These are phyloP conservation scores for Vaccinium macrocarpon DNA, from an alignment of 148 eudicot species.

Conservation along the genomic window DNA sequence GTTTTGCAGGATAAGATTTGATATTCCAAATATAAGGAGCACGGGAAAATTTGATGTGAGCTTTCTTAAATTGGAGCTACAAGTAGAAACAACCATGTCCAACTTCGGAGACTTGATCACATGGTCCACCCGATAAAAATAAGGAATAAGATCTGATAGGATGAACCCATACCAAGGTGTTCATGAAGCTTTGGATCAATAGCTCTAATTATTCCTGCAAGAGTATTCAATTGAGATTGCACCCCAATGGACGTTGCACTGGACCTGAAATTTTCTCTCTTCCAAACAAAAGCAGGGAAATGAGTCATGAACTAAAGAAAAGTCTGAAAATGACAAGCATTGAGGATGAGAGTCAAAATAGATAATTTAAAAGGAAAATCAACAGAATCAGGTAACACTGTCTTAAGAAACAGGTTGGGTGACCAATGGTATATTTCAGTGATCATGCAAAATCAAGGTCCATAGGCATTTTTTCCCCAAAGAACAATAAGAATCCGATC, in stretches of 20 bases:
- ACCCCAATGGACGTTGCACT: conserved; percentile 76
- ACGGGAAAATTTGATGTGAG: background rate
- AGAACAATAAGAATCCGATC: background rate
- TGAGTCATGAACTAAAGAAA: conserved; percentile 2
- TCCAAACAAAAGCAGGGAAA: conserved; percentile 20
- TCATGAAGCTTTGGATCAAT: conserved; percentile 95
- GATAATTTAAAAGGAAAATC: background rate
- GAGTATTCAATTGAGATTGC: conserved; percentile 77
- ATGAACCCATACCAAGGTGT: conserved; percentile 70
- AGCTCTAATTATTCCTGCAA: conserved; percentile 70
- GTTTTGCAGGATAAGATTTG: background rate
- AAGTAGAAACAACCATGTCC: background rate
- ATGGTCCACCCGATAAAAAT: background rate
- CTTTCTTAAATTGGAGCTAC: background rate
- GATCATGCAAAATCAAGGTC: background rate
- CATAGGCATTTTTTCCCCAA: background rate
- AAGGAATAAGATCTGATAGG: background rate
- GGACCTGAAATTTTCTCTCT: conserved; percentile 91
- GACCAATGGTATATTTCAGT: background rate
- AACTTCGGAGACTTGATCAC: background rate
- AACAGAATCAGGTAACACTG: conserved; percentile 18
- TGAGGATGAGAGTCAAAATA: background rate
- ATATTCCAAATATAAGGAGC: background rate
- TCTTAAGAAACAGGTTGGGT: background rate
- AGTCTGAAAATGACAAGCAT: background rate